Conservation (phyloP, 1,284 basidiomycete species). For the Stygiomarasmius scandens region DNA sequence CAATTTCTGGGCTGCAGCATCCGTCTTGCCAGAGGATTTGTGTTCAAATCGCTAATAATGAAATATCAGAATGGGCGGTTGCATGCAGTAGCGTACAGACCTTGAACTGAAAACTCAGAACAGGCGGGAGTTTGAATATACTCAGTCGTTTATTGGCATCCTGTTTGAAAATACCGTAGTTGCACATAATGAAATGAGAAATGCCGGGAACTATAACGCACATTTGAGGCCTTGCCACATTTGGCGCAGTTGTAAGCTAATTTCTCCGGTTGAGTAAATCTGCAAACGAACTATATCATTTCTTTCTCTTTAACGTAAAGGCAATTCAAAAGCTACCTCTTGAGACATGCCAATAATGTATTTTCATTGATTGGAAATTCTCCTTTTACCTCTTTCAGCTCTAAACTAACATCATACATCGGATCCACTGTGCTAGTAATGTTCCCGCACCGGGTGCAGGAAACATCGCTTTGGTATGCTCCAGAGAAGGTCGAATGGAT, state of each 20-base stretch:
- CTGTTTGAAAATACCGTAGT: constrained; percentile 37
- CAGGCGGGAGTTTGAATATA: constrained; percentile 85
- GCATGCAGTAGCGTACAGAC: constrained; percentile 40
- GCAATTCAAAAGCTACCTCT: no score
- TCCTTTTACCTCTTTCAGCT: constrained; percentile 58
- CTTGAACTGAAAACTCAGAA: constrained; percentile 96
- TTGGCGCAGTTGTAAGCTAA: constrained; percentile 75
- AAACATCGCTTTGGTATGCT: constrained; percentile 86
- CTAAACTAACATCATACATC: constrained; percentile 90
- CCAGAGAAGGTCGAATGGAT: constrained; percentile 93
- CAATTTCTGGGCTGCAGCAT: constrained; percentile 75
- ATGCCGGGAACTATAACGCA: constrained; percentile 31
- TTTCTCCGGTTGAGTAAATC: constrained; percentile 79
- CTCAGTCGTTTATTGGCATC: constrained; percentile 84
- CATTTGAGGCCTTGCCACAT: constrained; percentile 70
- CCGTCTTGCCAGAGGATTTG: constrained; percentile 50
- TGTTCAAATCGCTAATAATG: constrained; percentile 94
- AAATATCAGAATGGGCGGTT: constrained; percentile 7
- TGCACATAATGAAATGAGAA: constrained; percentile 6
- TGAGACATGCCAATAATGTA: constrained; percentile 70
- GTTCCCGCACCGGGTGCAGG: constrained; percentile 79
- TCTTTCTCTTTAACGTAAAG: no score
- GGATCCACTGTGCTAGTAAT: constrained; percentile 85
- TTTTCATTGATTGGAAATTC: constrained; percentile 40
- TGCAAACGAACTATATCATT: no score